Evolutionary conservation across 176 grass and related monocot species (phyloP), one percentile per base, ranked within the genome.

Genomic region (Thalia dealbata): DNA sequence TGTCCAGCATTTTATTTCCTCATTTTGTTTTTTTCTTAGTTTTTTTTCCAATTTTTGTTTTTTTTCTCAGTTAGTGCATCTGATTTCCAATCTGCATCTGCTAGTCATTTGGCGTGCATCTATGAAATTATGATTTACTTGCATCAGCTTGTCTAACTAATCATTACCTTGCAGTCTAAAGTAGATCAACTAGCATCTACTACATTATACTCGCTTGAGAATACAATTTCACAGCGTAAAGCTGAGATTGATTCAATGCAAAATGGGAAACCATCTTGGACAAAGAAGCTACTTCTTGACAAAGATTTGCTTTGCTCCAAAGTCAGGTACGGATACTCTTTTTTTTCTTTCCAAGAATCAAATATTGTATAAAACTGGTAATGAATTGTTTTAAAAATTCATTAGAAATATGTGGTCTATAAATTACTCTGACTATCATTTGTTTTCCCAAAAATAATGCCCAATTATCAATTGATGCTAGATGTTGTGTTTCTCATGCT

Each of bases 241-340:
- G 80, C 80, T 67, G 91, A 96, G 75, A 85, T 72, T 58, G 78
- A 85, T 21, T 73, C 66, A 50, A 56, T 80, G 70, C 71, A 67
- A 72, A 73, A 73, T 84, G 72, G 78, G 46, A 90, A 96, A 52
- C 80, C 84, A 68, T 96, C 92, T 71, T 96, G 92, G 92, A 96
- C 92, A 1, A 96, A 92, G 56, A 96, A 84, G 71, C 75, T 96
- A 74, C 69, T 96, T 28, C 82, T 82, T 70, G 80, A 96, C 69
- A 67, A 61, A 14, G 72, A 84, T 69, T 78, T 96, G 48, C 92
- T 96, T 81, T 84, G 89, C 87, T 96, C 89, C 2, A 96, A 96
- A 88, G 75, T 96, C 85, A 50, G 78, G 92, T 96, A 78, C 18
- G 38, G 62, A 71, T 45, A 62, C 21, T 50, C 43, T 81, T 7